Base-by-base conservation (phyloP, 2,329 filamentous ascomycete genomes). In the Exophiala spinifera region DNA sequence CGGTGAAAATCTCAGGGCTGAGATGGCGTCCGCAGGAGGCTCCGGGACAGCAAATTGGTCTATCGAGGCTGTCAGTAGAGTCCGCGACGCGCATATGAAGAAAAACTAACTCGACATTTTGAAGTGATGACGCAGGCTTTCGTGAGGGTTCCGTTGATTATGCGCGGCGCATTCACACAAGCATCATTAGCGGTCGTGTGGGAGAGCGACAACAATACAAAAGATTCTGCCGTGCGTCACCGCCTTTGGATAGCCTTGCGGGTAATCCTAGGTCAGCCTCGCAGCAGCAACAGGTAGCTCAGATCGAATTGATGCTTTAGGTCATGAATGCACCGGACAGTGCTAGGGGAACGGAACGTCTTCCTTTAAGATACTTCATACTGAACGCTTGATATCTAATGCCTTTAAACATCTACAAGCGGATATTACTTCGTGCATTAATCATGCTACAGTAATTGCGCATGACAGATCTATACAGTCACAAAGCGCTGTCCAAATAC, bases 1-100 rank as follows among this genome's bases (percentile, higher is more conserved):
- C 33, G 90, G 88, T 61, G 91, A 89, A 78, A 95, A 99, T 67
- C 84, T 84, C 66, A 97, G 77, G 20, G 90, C 80, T 45, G 92
- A 95, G 65, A 97, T 87, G 65, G 88, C 89, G 73, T 99, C 94
- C 63, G 81, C 82, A 10, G 94, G 94, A 44, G 91, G 86, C 65
- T 89, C 83, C 57, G 85, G 80, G 67, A 96, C 82, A 72, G 94
- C 87, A 74, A 89, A 91, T 79, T 95, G 90, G 62, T 85, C 74
- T 78, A 53, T n/a, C 4, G 5, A 15, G 21, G 14, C 14, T 11
- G 36, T 34, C 15, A 47, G 45, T 44, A 7, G 42, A 1, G 33
- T 33, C 7, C 31, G 19, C n/a, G 28, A 51, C 36, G 40, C 43
- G 23, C 5, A 23, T 21, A 33, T 5, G 20, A 28, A 13, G 23